phyloP scores from a whole-genome alignment of 306 rosid species.

The Lablab purpureus region DNA sequence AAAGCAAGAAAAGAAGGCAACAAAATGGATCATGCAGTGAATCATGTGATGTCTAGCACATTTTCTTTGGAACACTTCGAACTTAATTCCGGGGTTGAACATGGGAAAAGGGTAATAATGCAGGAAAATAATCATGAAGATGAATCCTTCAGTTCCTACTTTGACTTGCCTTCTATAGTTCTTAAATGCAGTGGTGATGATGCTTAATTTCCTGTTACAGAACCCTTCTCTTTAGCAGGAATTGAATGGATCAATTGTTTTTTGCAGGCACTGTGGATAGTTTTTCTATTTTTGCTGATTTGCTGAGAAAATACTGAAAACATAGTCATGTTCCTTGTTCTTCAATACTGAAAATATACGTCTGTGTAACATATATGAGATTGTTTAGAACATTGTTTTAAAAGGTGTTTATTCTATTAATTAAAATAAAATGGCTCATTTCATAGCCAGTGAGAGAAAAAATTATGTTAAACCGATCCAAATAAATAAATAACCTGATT shows the following conservation, averaged over 20 bases:
- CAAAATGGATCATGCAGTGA: constrained; percentile 40
- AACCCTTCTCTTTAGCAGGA: constrained; percentile 38
- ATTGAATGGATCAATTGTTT: neutral
- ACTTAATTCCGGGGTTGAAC: constrained; percentile 70
- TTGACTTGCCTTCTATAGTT: constrained; percentile 73
- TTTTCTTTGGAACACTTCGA: constrained; percentile 81
- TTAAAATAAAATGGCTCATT: no score
- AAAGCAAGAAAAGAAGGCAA: constrained; percentile 54
- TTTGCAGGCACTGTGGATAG: neutral
- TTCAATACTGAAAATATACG: neutral
- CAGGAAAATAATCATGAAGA: constrained; percentile 54
- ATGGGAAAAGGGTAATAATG: constrained; percentile 42
- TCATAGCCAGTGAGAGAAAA: no score
- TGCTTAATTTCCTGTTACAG: constrained; percentile 53
- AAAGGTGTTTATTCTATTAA: no score
- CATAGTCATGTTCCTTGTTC: neutral
- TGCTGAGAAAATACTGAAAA: neutral
- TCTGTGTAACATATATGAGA: neutral
- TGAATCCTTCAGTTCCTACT: constrained; percentile 65
- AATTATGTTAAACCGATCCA: no score
- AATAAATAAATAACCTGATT: no score
- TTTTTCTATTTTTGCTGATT: neutral
- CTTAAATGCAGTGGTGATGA: constrained; percentile 53
- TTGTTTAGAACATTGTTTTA: neutral
- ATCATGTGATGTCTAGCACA: constrained; percentile 64